Conservation (phyloP, 345 rosid genomes). For the Eucalyptus polybractea region DNA sequence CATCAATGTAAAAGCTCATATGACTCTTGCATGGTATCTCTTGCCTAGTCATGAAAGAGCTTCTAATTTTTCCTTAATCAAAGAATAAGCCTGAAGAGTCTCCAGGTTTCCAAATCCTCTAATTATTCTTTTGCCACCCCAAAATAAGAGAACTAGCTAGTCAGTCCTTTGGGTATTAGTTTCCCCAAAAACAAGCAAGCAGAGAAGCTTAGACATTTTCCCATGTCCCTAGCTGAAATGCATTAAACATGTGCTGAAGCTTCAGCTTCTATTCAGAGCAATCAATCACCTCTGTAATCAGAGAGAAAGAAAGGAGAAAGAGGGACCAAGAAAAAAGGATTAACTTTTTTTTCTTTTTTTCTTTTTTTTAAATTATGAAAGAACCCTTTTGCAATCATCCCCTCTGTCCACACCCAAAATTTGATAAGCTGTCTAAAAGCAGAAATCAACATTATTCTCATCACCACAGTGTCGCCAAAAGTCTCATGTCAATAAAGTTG, state of each 20-base stretch:
- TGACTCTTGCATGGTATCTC: neutral
- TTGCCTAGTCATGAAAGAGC: neutral
- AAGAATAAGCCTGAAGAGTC: neutral
- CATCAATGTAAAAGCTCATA: neutral
- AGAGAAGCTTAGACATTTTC: neutral
- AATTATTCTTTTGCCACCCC: neutral
- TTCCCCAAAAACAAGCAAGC: neutral
- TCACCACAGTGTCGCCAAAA: neutral
- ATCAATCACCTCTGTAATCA: neutral
- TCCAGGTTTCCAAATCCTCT: neutral
- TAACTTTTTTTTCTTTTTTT: too few species aligned
- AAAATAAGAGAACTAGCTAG: neutral
- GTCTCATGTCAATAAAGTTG: neutral
- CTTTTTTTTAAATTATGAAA: neutral
- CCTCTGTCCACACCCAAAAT: neutral
- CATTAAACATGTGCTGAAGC: neutral
- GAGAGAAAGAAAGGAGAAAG: neutral
- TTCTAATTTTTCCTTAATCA: neutral
- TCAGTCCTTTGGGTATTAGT: neutral
- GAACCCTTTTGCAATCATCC: neutral
- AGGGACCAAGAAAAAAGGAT: neutral
- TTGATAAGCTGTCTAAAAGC: neutral
- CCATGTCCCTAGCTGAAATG: neutral
- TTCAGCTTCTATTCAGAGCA: neutral
- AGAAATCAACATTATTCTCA: neutral